Base-by-base conservation (phyloP, 371 early-diverging fungal species). In the Mortierella sp. region DNA sequence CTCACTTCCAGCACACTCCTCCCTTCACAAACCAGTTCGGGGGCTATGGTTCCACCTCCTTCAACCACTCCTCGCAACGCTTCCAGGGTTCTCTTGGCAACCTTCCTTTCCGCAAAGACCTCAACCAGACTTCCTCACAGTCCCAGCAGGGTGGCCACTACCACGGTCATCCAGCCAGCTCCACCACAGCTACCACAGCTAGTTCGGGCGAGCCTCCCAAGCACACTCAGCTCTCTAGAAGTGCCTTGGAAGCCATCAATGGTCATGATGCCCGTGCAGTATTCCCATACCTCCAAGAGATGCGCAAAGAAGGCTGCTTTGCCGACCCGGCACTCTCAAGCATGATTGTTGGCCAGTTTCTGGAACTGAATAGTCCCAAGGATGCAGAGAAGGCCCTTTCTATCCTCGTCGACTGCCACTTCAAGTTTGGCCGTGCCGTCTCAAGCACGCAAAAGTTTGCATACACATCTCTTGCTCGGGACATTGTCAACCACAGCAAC, bases 321-420 rank as follows among this genome's bases (percentile, higher is more conserved):
- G 79, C 79, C n/a, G 73, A 79, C 55, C 58, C 64, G 29, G 73
- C 66, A 14, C 70, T 79, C 6, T 68, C 79, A 30, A 45, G 45
- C 26, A 51, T 62, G 60, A 72, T 79, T 60, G 63, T 79, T 1
- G 51, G 66, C 16, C 80, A 79, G 64, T 69, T 79, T 48, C 30
- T 79, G 67, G 70, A 69, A 50, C 64, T 69, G 66, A 66, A 73
- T 26, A 60, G 45, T 11, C 80, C 80, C 7, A 47, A 79, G 52
- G 80, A 79, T 64, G 80, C 80, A 7, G 80, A 79, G 28, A 45
- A 47, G 44, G 80, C 80, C 5, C 52, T 79, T 30, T 79, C 80
- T 18, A 62, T 79, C 62, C 61, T 79, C 5, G 73, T 79, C 47
- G 80, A 72, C 37, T 79, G 80, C 29, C 72, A 72, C n/a, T 60